Evolutionary conservation across 1,284 basidiomycete genomes (phyloP), one percentile per base, ranked within the genome.

Genomic region (Moniliella sp.): DNA sequence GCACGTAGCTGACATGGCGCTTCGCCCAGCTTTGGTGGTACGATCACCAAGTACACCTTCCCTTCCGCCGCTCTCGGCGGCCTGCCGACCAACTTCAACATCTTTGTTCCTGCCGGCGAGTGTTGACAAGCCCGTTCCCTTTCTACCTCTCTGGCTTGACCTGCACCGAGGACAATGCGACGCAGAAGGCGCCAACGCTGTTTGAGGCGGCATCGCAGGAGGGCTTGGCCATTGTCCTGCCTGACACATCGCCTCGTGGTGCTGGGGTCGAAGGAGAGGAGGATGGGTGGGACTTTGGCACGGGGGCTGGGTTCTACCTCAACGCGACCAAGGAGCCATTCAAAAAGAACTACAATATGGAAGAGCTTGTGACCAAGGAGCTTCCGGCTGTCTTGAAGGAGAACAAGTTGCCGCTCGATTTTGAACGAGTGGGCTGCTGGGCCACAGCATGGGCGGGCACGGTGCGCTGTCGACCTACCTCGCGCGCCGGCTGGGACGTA

Each of bases 391-490:
- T 37, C 18, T 23, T 58, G 4, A 12, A 32, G 9, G 26, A 39
- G 15, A 35, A 35, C 14, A 31, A 37, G 3, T n/a, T 55, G 3
- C 45, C 48, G 5, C 32, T 58, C 12, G n/a, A n/a, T n/a, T n/a
- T n/a, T n/a, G n/a, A n/a, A n/a, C n/a, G n/a, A n/a, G n/a, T n/a
- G n/a, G n/a, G n/a, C n/a, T n/a, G n/a, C n/a, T n/a, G n/a, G 56
- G 56, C 5, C 56, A 59, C 33, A 77, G 73, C 61, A 77, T 84
- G 86, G 88, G 88, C 38, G 86, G 88, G 1, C 84, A 93, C 59
- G 91, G 88, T 12, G 84, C 91, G 4, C 69, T 99, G 15, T 78
- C 78, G 2, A 65, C 93, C 30, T 94, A 94, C 64, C 74, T 97
- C 33, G 69, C 73, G 37, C 56, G 72, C 63, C 36, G n/a, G n/a